A percentile compares a stretch with the other conserved stretches of the same genome.
phyloP scores from a whole-genome alignment of 2,329 filamentous ascomycete species.

The Arthrinium puccinioides region DNA sequence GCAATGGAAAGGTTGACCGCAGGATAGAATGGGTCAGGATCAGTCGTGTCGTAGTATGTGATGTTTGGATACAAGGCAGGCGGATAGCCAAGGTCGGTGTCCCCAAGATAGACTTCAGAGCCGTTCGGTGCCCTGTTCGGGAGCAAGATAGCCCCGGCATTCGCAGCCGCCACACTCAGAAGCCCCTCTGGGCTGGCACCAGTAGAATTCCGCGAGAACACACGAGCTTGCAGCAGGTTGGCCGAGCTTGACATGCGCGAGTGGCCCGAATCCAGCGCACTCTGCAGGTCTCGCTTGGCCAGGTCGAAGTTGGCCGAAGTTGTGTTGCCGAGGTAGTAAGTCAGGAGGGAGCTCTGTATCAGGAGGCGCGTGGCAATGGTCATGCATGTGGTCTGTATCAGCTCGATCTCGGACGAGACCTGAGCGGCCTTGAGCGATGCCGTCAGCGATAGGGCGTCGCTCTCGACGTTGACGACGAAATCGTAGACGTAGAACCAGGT shows the following conservation, averaged over 20 bases:
- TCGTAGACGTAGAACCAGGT: conserved; percentile 55
- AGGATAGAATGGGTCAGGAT: conserved; percentile 31
- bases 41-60: conserved; percentile 47
- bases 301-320: conserved; percentile 51
- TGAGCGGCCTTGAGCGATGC: conserved; percentile 83
- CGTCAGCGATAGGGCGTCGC: conserved; percentile 63
- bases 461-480: conserved; percentile 44
- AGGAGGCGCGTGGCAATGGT: conserved; percentile 63
- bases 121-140: conserved; percentile 57
- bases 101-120: conserved; percentile 50
- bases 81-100: conserved; percentile 61
- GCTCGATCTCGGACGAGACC: conserved; percentile 68
- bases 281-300: conserved; percentile 59
- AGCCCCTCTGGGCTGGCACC: conserved; percentile 44
- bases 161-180: conserved; percentile 53
- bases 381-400: conserved; percentile 68
- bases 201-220: conserved; percentile 64
- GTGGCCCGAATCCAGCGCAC: conserved; percentile 57
- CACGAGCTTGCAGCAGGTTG: conserved; percentile 60
- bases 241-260: conserved; percentile 29
- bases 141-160: conserved; percentile 45
- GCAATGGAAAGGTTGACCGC: conserved; percentile 36
- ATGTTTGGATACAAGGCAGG: conserved; percentile 71
- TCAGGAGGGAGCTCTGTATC: conserved; percentile 44
- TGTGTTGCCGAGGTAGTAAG: conserved; percentile 49